A percentile compares a stretch with the other conserved stretches of the same genome.
Conservation (phyloP, 2,329 filamentous ascomycete species). For the Madurella mycetomatis region DNA sequence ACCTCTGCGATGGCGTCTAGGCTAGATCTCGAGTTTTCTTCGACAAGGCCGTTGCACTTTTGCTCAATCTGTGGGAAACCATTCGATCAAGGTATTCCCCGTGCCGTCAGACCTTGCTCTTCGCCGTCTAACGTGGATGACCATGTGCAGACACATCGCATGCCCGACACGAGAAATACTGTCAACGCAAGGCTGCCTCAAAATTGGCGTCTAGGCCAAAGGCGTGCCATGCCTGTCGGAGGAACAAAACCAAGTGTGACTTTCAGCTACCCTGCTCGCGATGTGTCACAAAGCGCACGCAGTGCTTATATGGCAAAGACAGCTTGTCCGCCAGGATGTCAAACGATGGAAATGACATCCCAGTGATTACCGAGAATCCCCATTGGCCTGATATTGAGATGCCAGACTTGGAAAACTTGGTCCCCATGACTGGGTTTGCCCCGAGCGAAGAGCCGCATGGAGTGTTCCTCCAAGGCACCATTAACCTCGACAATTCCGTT, state of each 20-base stretch:
- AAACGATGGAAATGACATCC: neutral
- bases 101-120: neutral
- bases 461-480: neutral
- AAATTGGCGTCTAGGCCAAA: conserved; percentile 2
- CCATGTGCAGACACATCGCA: conserved; percentile 10
- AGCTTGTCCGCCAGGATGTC: neutral
- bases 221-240: conserved; percentile 14
- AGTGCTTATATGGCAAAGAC: conserved; percentile 13
- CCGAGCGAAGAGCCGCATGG: neutral
- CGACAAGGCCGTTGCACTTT: neutral
- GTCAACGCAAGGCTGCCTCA: conserved; percentile 7
- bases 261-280: conserved; percentile 15
- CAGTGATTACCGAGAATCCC: neutral
- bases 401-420: neutral
- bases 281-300: conserved; percentile 4
- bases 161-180: conserved; percentile 17
- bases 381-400: neutral
- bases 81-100: conserved; percentile 2
- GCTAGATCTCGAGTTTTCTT: neutral
- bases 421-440: neutral
- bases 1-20: neutral
- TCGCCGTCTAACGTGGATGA: neutral
- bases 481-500: neutral
- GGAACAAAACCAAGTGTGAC: conserved; percentile 19
- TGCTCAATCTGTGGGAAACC: conserved; percentile 2